Evolutionary conservation across 164 flowering plant genomes (phyloP).

Genomic region (Houttuynia cordata): DNA sequence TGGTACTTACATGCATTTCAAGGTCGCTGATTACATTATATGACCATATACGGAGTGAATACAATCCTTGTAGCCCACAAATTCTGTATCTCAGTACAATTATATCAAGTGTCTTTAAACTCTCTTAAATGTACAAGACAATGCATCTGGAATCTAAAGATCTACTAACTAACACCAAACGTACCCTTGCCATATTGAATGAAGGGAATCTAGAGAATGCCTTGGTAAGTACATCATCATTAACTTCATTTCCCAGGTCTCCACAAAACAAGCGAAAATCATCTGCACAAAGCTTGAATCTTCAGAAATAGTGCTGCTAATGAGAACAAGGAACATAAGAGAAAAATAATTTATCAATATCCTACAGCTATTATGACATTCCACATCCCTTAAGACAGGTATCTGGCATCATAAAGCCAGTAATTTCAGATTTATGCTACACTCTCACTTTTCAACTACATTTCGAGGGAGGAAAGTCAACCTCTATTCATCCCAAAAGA

Average conservation of each 20-base stretch:
- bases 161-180: slow-evolving; percentile 9
- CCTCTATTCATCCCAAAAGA: too few relatives aligned
- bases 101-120: background rate
- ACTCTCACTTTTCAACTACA: too few relatives aligned
- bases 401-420: too few relatives aligned
- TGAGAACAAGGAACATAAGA: background rate
- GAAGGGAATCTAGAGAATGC: slow-evolving; percentile 92
- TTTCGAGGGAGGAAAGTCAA: too few relatives aligned
- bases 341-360: background rate
- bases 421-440: too few relatives aligned
- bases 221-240: slow-evolving; percentile 95
- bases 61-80: slow-evolving; percentile 9
- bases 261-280: slow-evolving; percentile 94
- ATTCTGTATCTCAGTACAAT: background rate
- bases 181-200: slow-evolving; percentile 94
- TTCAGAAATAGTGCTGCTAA: background rate
- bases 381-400: background rate
- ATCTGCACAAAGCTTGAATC: slow-evolving; percentile 34
- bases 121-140: background rate
- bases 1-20: slow-evolving; percentile 3
- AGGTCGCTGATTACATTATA: slow-evolving; percentile 4
- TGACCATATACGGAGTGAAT: background rate
- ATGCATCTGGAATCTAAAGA: background rate
- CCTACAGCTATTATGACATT: background rate
- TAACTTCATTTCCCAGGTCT: slow-evolving; percentile 98